A percentile compares a stretch with the other conserved stretches of the same genome.
Evolutionary conservation across 441 rosid genomes (phyloP).

Genomic region (Monsonia emarginata): DNA sequence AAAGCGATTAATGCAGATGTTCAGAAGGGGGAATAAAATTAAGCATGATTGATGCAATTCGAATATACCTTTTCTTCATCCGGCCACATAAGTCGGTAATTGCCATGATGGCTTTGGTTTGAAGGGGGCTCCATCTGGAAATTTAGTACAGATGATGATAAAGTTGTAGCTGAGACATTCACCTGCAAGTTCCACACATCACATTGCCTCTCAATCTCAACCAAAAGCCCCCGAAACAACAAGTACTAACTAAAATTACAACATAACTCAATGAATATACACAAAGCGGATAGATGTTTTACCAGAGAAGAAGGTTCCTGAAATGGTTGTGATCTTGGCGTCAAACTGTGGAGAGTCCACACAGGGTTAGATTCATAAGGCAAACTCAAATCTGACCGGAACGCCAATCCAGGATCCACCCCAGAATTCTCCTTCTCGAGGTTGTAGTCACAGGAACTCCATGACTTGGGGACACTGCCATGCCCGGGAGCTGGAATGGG

Average conservation of each 20-base stretch:
- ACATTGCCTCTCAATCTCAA: too few relatives aligned
- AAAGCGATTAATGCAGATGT: background rate
- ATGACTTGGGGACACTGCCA: slow-evolving; percentile 13
- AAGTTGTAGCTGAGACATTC: background rate
- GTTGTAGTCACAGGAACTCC: slow-evolving; percentile 23
- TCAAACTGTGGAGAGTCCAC: slow-evolving; percentile 29
- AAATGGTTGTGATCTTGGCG: slow-evolving; percentile 24
- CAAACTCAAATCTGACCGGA: background rate
- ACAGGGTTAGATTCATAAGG: slow-evolving; percentile 17
- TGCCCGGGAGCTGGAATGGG: background rate
- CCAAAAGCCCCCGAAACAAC: background rate
- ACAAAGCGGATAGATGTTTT: background rate
- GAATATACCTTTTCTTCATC: slow-evolving; percentile 8
- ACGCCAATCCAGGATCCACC: slow-evolving; percentile 2
- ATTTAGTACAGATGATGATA: slow-evolving; percentile 3
- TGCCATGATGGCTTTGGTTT: slow-evolving; percentile 3
- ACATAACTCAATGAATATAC: background rate
- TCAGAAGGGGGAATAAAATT: background rate
- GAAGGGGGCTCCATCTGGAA: slow-evolving; percentile 7
- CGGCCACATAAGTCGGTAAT: slow-evolving; percentile 1
- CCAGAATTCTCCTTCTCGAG: slow-evolving; percentile 24
- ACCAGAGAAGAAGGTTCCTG: slow-evolving; percentile 8
- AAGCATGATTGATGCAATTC: background rate
- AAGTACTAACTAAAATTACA: background rate
- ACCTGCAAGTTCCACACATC: background rate